Evolutionary conservation across 1,139 yeast genomes (phyloP), one percentile per base, ranked within the genome.

Genomic region (Saccharomyces hybrid): DNA sequence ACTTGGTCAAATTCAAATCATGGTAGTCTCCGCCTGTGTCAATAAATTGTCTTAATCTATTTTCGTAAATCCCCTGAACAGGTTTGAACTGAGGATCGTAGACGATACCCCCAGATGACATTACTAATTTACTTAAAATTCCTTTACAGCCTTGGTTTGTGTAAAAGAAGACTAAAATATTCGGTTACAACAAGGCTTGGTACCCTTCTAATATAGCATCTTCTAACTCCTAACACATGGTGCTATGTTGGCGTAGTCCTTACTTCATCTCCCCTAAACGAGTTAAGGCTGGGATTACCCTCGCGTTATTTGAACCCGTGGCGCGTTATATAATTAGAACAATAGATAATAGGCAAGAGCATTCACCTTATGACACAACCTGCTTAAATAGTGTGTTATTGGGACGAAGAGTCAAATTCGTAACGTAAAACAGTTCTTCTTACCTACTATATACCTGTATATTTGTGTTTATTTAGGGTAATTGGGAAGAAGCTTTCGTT

Each of bases 31-130:
- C 96, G 5, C 83, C 83, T 6, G 72, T 72, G 63, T 84, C 85
- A 47, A 81, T 80, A 75, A 91, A 91, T 63, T 89, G 97, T 51
- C 95, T 79, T 58, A 93, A 75, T 54, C 98, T 77, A 65, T 81
- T 80, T 63, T 86, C 88, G 68, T 86, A 91, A 55, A 91, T 80
- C 53, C 81, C 78, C 67, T 88, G 90, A 46, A 91, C 83, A 57
- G 95, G 93, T 69, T 88, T 88, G 65, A 90, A 87, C 53, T 81
- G 83, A 3, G 97, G 97, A 59, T 81, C 84, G 57, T 75, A 76
- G 69, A 80, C 85, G 61, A 75, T 55, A 8, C 54, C 51, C 9
- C 60, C 57, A 49, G 63, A 70, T 5, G 58, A 53, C 66, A 63
- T 63, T 4, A 0, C 23, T 38, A 8, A 38, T 8, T 38, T 4